These are phyloP conservation scores for Russula olivacea DNA, from an alignment of 768 basidiomycete genomes.

Conservation along the genomic window DNA sequence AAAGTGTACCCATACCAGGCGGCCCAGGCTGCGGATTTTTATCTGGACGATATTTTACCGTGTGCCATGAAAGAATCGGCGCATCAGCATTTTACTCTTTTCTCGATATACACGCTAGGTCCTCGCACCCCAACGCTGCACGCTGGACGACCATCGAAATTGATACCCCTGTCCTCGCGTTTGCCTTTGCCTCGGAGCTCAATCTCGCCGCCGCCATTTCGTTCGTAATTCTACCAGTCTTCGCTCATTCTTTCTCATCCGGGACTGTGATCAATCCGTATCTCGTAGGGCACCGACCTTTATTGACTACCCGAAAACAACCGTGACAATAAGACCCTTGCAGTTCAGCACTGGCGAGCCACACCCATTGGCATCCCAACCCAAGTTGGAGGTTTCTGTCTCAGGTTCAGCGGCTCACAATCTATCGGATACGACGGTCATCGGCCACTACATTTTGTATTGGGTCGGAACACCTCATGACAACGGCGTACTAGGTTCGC, in stretches of 20 bases:
- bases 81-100: conserved; percentile 2
- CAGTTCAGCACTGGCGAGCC: conserved; percentile 9
- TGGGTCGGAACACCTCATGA: conserved; percentile 1
- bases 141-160: conserved; percentile 10
- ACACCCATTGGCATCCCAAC: conserved; percentile 8
- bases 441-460: conserved; percentile 15
- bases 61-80: neutral
- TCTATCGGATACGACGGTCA: conserved; percentile 8
- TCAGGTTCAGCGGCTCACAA: neutral
- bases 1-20: neutral
- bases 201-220: conserved; percentile 9
- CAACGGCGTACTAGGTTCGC: neutral
- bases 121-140: neutral
- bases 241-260: neutral
- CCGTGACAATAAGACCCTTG: conserved; percentile 5
- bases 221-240: conserved; percentile 2
- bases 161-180: conserved; percentile 2
- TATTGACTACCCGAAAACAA: neutral
- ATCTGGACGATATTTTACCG: conserved; percentile 4
- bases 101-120: neutral
- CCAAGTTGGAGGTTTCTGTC: conserved; percentile 1
- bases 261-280: neutral
- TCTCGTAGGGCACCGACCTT: neutral
- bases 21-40: neutral
- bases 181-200: conserved; percentile 18